Percentiles rank a stretch among this genome's conserved stretches.
These are phyloP conservation scores for Hemisphaericaspora xylanilytica DNA, from an alignment of 1,139 yeast genomes.

Conservation along the genomic window DNA sequence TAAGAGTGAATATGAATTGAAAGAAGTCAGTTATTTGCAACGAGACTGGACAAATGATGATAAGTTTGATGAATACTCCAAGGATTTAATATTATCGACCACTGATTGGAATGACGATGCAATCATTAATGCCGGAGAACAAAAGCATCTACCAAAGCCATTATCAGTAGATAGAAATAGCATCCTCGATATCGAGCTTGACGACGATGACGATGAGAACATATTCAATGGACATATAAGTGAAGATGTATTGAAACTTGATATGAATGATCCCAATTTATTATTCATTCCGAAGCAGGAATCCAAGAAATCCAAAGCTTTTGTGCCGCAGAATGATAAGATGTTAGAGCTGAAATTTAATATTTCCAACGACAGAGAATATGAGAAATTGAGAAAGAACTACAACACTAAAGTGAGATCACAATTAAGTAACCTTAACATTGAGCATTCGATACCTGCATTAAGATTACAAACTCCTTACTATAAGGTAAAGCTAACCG, in stretches of 20 bases:
- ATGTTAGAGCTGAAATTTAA: constrained; percentile 59
- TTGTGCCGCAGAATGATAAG: constrained; percentile 50
- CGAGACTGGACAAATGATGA: constrained; percentile 40
- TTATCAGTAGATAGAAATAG: constrained; percentile 19
- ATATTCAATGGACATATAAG: constrained; percentile 72
- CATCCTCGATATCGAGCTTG: constrained; percentile 11
- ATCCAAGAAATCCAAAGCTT: constrained; percentile 26
- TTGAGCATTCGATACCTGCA: constrained; percentile 93
- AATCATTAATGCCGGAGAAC: constrained; percentile 52
- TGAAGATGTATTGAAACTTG: constrained; percentile 51
- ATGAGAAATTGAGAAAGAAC: constrained; percentile 77
- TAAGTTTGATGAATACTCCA: constrained; percentile 43
- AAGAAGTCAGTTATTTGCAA: constrained; percentile 32
- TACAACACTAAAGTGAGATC: constrained; percentile 91
- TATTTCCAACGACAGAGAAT: constrained; percentile 84
- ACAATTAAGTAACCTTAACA: constrained; percentile 84
- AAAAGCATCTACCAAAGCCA: constrained; percentile 10
- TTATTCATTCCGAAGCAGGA: constrained; percentile 54
- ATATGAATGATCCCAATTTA: constrained; percentile 84
- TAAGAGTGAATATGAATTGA: constrained; percentile 20
- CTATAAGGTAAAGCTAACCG: constrained; percentile 74
- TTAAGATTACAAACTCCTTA: constrained; percentile 84
- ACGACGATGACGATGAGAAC: constrained; percentile 59
- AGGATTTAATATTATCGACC: constrained; percentile 67
- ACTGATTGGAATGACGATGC: constrained; percentile 82